Percentiles rank a stretch among this genome's conserved stretches.
These are phyloP conservation scores for Helotiales sp. DNA, from an alignment of 2,329 filamentous ascomycete genomes.

Conservation along the genomic window DNA sequence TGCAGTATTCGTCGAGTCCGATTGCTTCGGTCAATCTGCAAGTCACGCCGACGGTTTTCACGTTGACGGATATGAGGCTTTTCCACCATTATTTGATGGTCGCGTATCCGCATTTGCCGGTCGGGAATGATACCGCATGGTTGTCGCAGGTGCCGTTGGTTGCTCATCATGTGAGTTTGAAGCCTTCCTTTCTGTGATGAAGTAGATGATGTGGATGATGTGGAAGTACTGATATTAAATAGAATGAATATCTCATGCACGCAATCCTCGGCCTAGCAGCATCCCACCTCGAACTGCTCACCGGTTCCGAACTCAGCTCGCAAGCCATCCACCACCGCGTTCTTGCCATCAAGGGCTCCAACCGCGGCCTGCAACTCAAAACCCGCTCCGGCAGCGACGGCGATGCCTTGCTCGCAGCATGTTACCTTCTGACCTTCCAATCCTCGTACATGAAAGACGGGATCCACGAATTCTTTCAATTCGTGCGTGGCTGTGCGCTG, in stretches of 20 bases:
- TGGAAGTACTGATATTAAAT: no score
- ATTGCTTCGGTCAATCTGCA: conserved; percentile 24
- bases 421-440: conserved; percentile 64
- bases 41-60: conserved; percentile 62
- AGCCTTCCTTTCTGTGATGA: no score
- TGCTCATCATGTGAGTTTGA: conserved; percentile 64
- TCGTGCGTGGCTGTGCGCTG: conserved; percentile 61
- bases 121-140: conserved; percentile 70
- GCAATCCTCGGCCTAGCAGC: conserved; percentile 71
- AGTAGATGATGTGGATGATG: no score
- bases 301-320: conserved; percentile 34
- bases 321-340: conserved; percentile 68
- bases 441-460: conserved; percentile 62
- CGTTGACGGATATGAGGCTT: conserved; percentile 68
- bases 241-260: conserved; percentile 73
- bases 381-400: conserved; percentile 55
- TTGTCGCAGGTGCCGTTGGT: conserved; percentile 69
- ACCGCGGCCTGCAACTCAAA: conserved; percentile 54
- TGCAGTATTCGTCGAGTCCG: conserved; percentile 16
- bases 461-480: conserved; percentile 64
- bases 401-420: conserved; percentile 64
- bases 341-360: conserved; percentile 67
- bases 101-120: conserved; percentile 67
- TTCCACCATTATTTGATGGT: conserved; percentile 69
- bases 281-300: conserved; percentile 64